Evolutionary conservation across 2,329 filamentous ascomycete genomes (phyloP).

Genomic region (Calcarisporium arbuscula): DNA sequence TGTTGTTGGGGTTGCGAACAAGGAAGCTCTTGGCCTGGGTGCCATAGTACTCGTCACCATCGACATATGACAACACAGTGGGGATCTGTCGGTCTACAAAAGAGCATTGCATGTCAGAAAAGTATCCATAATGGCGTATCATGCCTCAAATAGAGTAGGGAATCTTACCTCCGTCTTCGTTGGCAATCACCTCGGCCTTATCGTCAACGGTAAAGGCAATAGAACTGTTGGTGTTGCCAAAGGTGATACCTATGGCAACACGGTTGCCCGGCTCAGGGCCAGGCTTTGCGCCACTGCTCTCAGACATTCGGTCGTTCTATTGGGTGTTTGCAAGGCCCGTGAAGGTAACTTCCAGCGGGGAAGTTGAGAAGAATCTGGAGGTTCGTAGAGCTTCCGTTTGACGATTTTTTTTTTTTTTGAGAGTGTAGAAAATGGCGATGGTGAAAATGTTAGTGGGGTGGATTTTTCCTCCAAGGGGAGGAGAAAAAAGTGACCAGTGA

Average conservation of each 20-base stretch:
- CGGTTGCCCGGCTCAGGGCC: conserved; percentile 50
- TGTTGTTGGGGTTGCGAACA: conserved; percentile 87
- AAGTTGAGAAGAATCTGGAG: conserved; percentile 1
- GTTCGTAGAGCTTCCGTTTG: background rate
- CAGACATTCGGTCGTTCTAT: conserved; percentile 33
- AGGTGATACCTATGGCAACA: conserved; percentile 86
- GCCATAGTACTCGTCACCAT: conserved; percentile 94
- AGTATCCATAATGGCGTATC: background rate
- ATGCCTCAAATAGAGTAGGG: background rate
- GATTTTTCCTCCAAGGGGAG: background rate
- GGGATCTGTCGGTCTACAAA: conserved; percentile 87
- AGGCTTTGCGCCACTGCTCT: conserved; percentile 35
- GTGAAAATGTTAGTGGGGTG: conserved; percentile 4
- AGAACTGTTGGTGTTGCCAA: conserved; percentile 97
- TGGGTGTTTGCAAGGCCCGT: conserved; percentile 2
- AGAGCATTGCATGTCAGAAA: conserved; percentile 9
- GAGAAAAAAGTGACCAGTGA: no score
- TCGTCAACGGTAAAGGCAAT: conserved; percentile 92
- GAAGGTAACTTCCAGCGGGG: background rate
- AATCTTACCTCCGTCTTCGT: conserved; percentile 85
- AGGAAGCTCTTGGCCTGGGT: conserved; percentile 92
- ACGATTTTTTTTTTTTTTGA: background rate
- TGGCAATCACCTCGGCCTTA: conserved; percentile 95
- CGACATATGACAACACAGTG: conserved; percentile 86
- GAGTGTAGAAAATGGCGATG: background rate